Percentiles rank a stretch among this genome's conserved stretches.
These are phyloP conservation scores for Penicillium sp. DNA, from an alignment of 2,329 filamentous ascomycete genomes.

Conservation along the genomic window DNA sequence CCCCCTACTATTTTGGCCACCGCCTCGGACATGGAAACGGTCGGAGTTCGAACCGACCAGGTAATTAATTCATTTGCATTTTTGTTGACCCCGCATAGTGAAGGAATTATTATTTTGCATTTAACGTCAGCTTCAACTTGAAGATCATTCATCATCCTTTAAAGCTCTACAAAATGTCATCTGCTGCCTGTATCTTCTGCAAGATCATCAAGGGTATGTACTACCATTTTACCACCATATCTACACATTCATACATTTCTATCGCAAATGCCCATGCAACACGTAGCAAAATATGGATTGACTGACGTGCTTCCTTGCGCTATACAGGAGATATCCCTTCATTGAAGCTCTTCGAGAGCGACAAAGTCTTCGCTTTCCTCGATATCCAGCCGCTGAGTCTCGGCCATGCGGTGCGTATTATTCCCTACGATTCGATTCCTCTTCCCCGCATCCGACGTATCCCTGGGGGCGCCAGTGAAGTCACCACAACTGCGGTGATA, in stretches of 20 bases:
- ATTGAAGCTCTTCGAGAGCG: constrained; percentile 93
- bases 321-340: constrained; percentile 83
- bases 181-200: constrained; percentile 86
- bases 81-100: constrained; percentile 16
- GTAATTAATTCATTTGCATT: constrained; percentile 5
- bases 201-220: constrained; percentile 86
- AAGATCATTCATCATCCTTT: not conserved
- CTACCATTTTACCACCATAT: not conserved
- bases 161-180: constrained; percentile 22
- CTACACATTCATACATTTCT: not conserved
- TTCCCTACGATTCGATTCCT: not conserved
- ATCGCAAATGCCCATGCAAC: not conserved
- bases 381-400: constrained; percentile 88
- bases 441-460: constrained; percentile 17
- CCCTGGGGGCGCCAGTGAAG: not conserved
- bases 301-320: not conserved
- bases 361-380: constrained; percentile 91
- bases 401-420: constrained; percentile 74
- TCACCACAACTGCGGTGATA: not conserved
- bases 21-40: not conserved
- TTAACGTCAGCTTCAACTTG: not conserved
- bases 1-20: accelerated
- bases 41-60: constrained; percentile 29
- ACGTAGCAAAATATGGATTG: not conserved
- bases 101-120: not conserved